Evolutionary conservation across 2,329 filamentous ascomycete genomes (phyloP).

Genomic region (Juglanconis sp.): DNA sequence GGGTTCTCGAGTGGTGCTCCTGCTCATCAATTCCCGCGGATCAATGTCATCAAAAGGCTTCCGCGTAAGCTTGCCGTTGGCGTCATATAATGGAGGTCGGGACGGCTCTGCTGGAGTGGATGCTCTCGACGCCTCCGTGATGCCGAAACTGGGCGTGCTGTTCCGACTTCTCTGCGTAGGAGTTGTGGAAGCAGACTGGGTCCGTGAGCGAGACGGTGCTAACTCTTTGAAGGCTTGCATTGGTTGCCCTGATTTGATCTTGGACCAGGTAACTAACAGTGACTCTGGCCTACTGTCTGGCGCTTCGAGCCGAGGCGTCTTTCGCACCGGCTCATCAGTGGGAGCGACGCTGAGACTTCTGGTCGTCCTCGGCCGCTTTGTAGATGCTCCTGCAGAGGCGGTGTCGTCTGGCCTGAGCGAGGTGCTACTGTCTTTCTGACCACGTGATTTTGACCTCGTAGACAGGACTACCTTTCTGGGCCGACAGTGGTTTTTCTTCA

Average conservation of each 20-base stretch:
- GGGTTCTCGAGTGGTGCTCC: background rate
- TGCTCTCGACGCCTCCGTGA: background rate
- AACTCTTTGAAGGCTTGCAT: conserved; percentile 25
- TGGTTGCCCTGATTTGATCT: conserved; percentile 26
- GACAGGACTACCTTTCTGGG: conserved; percentile 36
- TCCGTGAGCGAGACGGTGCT: background rate
- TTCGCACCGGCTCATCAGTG: conserved; percentile 1
- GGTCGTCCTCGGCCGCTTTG: background rate
- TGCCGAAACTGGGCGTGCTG: background rate
- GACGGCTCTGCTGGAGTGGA: background rate
- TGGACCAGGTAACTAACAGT: conserved; percentile 37
- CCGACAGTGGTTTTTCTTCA: conserved; percentile 68
- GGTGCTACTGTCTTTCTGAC: background rate
- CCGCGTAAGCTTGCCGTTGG: conserved; percentile 39
- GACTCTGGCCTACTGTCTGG: conserved; percentile 19
- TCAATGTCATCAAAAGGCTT: conserved; percentile 41
- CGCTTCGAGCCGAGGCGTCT: background rate
- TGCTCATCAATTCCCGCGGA: background rate
- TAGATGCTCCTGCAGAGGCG: background rate
- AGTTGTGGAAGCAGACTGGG: conserved; percentile 1
- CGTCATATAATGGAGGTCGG: conserved; percentile 33
- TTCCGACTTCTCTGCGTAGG: background rate
- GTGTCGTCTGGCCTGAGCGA: background rate
- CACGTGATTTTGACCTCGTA: background rate
- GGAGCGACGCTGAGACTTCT: background rate